Evolutionary conservation across 768 basidiomycete genomes (phyloP), one percentile per base, ranked within the genome.

Genomic region (Astraeus odoratus): DNA sequence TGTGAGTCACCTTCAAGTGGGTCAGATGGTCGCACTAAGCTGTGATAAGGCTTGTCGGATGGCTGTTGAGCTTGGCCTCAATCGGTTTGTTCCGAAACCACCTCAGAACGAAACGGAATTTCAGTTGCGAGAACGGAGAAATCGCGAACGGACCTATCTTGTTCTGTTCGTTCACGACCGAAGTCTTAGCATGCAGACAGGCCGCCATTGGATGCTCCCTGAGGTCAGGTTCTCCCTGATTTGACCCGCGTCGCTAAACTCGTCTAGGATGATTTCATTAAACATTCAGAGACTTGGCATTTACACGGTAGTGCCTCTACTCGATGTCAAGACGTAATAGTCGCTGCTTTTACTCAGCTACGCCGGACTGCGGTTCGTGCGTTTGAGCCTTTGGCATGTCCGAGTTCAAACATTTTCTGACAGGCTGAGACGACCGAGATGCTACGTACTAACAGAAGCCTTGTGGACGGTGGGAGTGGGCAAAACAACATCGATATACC

Each of bases 131-230:
- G 87, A 91, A 58, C 81, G 89, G 26, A 80, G 89, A 27, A 90
- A 91, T 56, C 74, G 85, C 51, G 89, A 92, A 65, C 77, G 88
- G 48, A 89, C 88, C 1, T 91, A 88, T 61, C 77, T 92, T 39
- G 86, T 92, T 12, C 66, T 92, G 12, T 92, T 86, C 55, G 81
- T 88, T 34, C 89, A 92, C 56, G 88, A 92, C 63, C 81, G 88
- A 43, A 86, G 83, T 56, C 72, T 91, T 37, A 85, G 82, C 65
- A 89, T 84, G 63, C 88, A 91, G 63, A 90, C 88, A 1, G 89
- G 88, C 39, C 73, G 84, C 34, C 80, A 78, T 48, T 90, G 86
- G 86, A 91, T 91, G 89, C 73, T 92, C 16, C 86, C 84, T 8
- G 88, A 90, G 68, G 73, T 74, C 20, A 15, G 47, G 29, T 8